A percentile compares a stretch with the other conserved stretches of the same genome.
phyloP scores from a whole-genome alignment of 768 basidiomycete species.

The Xerocomellus amylosporus region DNA sequence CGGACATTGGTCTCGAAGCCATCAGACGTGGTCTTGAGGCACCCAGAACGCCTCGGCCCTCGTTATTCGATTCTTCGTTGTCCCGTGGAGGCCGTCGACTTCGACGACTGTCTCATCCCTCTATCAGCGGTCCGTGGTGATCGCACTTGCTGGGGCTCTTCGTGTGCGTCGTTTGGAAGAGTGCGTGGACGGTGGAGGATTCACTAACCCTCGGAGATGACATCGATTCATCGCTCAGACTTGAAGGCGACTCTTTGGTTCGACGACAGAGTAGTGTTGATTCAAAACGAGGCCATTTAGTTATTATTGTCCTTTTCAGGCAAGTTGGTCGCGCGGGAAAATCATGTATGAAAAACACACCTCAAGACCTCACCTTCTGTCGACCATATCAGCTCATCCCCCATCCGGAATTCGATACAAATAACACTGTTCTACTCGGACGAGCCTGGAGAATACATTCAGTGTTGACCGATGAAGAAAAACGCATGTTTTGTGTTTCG shows the following conservation, averaged over 20 bases:
- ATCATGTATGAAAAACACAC: too few species aligned
- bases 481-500: too few species aligned
- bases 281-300: background rate
- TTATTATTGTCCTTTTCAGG: too few species aligned
- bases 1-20: constrained; percentile 9
- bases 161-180: background rate
- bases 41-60: background rate
- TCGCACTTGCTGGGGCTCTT: constrained; percentile 3
- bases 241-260: background rate
- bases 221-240: background rate
- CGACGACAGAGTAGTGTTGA: background rate
- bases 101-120: constrained; percentile 4
- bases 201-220: constrained; percentile 16
- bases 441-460: too few species aligned
- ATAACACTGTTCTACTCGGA: too few species aligned
- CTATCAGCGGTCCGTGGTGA: constrained; percentile 11
- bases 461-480: too few species aligned
- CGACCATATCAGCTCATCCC: too few species aligned
- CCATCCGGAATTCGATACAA: too few species aligned
- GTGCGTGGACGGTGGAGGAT: background rate
- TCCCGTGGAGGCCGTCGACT: constrained; percentile 10
- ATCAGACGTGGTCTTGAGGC: background rate
- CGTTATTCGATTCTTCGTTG: background rate
- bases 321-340: too few species aligned
- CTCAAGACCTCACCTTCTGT: too few species aligned